Evolutionary conservation across 306 rosid genomes (phyloP).

Genomic region (Citrullus amarus): DNA sequence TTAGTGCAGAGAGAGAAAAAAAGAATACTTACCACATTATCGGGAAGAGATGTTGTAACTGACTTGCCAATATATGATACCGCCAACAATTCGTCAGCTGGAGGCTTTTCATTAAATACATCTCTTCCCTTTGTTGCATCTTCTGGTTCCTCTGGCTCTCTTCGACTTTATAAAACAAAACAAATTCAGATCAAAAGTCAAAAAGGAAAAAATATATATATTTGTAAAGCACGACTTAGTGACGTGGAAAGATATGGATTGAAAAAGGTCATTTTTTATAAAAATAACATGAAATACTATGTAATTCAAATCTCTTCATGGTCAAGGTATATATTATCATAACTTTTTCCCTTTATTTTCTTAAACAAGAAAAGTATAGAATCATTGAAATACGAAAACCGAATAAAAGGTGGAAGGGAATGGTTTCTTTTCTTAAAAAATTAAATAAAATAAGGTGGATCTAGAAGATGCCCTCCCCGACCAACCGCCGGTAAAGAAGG

Average conservation of each 20-base stretch:
- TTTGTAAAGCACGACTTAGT: too few species aligned
- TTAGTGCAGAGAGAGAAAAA: background rate
- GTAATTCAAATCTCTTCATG: background rate
- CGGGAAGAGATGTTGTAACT: constrained; percentile 87
- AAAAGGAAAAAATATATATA: background rate
- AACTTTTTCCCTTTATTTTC: background rate
- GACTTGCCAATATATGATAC: constrained; percentile 94
- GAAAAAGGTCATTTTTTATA: background rate
- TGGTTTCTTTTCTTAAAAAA: background rate
- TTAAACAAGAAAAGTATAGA: background rate
- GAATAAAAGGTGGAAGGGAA: background rate
- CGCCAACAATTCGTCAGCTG: constrained; percentile 90
- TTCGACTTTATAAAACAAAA: constrained; percentile 41
- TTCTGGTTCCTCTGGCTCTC: constrained; percentile 99
- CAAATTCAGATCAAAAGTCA: constrained; percentile 9
- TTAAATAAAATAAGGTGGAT: background rate
- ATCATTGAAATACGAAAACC: background rate
- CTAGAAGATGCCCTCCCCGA: background rate
- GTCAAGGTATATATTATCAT: background rate
- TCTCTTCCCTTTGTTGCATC: constrained; percentile 99
- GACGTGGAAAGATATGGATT: background rate
- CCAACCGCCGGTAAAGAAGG: background rate
- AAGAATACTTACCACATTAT: constrained; percentile 69
- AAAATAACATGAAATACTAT: background rate
- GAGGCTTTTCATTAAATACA: constrained; percentile 95